These are phyloP conservation scores for Trypanosomatidae sp. DNA, from an alignment of 208 protist species.

Conservation along the genomic window DNA sequence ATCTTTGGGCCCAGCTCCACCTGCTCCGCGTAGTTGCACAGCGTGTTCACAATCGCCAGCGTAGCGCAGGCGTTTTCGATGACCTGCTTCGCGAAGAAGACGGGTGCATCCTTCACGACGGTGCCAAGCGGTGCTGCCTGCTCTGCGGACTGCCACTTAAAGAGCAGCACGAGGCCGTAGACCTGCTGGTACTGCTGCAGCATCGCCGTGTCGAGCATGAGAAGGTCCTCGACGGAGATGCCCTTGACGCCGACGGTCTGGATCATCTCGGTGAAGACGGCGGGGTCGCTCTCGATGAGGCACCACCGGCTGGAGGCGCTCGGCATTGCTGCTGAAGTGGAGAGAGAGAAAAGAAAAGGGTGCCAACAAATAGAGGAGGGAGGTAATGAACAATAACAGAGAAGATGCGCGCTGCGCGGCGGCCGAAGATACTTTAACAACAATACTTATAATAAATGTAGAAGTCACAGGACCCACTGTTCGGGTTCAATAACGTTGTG, in stretches of 20 bases:
- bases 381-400: too few relatives aligned
- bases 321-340: too few relatives aligned
- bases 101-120: constrained; percentile 35
- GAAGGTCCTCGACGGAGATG: constrained; percentile 96
- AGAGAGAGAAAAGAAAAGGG: too few relatives aligned
- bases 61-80: constrained; percentile 98
- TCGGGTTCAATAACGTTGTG: too few relatives aligned
- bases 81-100: constrained; percentile 97
- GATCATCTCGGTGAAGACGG: constrained; percentile 98
- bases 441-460: too few relatives aligned
- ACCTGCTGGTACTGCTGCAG: constrained; percentile 63
- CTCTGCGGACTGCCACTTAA: constrained; percentile 89
- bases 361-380: too few relatives aligned
- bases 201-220: constrained; percentile 83
- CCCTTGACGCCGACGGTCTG: constrained; percentile 93
- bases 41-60: constrained; percentile 96
- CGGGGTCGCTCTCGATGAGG: constrained; percentile 96
- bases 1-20: constrained; percentile 93
- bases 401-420: too few relatives aligned
- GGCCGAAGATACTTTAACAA: too few relatives aligned
- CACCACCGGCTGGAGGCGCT: constrained; percentile 81
- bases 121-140: constrained; percentile 29
- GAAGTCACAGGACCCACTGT: too few relatives aligned
- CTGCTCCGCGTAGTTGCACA: constrained; percentile 90
- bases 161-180: constrained; percentile 97